Evolutionary conservation across 192 early-diverging fungal genomes (phyloP).

Genomic region (Jimgerdemannia lactiflua): DNA sequence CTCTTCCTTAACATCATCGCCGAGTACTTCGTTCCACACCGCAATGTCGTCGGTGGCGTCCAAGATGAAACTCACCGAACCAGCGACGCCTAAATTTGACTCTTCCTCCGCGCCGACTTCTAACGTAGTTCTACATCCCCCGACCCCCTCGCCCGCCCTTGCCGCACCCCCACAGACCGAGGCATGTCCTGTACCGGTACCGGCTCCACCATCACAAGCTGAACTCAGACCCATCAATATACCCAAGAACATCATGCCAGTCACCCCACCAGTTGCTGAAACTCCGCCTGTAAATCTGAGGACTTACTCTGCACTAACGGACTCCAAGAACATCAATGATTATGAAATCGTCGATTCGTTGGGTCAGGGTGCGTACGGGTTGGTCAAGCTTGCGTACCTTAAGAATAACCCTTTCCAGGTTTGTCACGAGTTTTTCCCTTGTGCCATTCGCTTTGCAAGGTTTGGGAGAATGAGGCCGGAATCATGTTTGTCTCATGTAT

Average conservation of each 20-base stretch:
- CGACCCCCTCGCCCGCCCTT: background rate
- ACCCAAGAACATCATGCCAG: background rate
- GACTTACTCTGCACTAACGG: conserved; percentile 45
- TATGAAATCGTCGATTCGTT: conserved; percentile 58
- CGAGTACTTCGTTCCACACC: background rate
- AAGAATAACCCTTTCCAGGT: conserved; percentile 34
- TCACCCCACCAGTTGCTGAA: background rate
- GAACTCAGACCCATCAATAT: background rate
- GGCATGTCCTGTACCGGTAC: background rate
- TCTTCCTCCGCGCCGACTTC: background rate
- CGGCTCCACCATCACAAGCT: no score
- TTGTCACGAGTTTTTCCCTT: conserved; percentile 1
- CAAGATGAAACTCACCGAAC: no score
- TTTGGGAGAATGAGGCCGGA: no score
- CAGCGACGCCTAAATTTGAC: background rate
- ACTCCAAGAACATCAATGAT: conserved; percentile 43
- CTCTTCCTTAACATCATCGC: background rate
- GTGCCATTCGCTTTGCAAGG: no score
- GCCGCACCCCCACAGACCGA: background rate
- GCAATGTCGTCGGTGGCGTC: no score
- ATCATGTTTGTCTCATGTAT: no score
- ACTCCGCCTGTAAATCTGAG: background rate
- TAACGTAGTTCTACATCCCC: background rate
- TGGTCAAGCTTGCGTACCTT: conserved; percentile 58
- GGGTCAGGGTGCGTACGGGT: conserved; percentile 73